phyloP scores from a whole-genome alignment of 1,284 basidiomycete genomes.

The Ustilago bromivora region DNA sequence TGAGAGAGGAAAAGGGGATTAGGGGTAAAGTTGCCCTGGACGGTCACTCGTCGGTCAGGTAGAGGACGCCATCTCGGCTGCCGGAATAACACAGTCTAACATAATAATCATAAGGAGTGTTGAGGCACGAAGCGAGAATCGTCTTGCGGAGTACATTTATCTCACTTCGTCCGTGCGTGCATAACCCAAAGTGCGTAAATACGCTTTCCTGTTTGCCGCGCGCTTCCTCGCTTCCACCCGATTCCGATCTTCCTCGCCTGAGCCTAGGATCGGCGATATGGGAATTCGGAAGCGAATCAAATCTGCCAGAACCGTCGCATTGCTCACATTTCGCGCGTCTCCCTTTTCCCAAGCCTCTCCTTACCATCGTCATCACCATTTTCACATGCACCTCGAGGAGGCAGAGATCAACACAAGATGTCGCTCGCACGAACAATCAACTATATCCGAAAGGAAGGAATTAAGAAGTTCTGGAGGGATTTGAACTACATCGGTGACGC shows the following conservation, averaged over 20 bases:
- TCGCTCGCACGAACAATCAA: conserved; percentile 65
- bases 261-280: conserved; percentile 10
- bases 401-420: conserved; percentile 27
- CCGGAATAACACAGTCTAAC: conserved; percentile 1
- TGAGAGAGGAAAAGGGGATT: too few relatives aligned
- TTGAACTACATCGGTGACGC: conserved; percentile 68
- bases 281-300: conserved; percentile 28
- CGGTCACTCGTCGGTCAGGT: too few relatives aligned
- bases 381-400: neutral
- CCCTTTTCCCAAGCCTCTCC: neutral
- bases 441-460: conserved; percentile 62
- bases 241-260: neutral
- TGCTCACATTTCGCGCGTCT: conserved; percentile 5
- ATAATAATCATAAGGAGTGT: neutral
- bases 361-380: neutral
- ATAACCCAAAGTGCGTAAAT: conserved; percentile 13
- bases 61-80: conserved; percentile 1
- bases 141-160: conserved; percentile 14
- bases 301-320: conserved; percentile 19
- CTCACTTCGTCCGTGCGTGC: neutral
- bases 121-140: neutral
- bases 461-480: conserved; percentile 65
- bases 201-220: conserved; percentile 4
- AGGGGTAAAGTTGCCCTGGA: neutral
- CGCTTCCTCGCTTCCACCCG: neutral